Base-by-base conservation (phyloP, 1,139 yeast species). In the Blastobotrys arbuscula region DNA sequence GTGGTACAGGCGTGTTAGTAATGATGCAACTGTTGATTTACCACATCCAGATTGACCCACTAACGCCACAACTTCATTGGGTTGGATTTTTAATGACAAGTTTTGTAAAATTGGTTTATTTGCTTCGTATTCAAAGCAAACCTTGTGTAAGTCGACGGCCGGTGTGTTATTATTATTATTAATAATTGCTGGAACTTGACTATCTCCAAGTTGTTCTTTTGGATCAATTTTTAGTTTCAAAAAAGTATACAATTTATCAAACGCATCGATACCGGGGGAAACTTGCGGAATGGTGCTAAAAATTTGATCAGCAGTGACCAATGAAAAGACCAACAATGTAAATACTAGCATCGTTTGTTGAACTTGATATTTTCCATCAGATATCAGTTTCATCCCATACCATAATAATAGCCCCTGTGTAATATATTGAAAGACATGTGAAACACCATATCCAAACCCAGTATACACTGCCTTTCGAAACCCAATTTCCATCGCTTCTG, bases 11-110 rank as follows among this genome's bases (percentile, higher is more conserved):
- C 94, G 73, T 42, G 86, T 66, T 15, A 89, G 66, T 45, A 89
- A 66, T 2, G 83, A 74, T 0, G 88, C 82, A 16, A 89, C 73
- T 0, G 96, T 88, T 1, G 95, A 84, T 61, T 89, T 89, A 15
- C 97, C 97, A 51, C 87, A 79, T 0, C 97, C 97, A 8, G 95
- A 84, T 0, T 94, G 89, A 0, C 97, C 97, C 13, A 84, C 90
- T 46, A 90, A 75, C 60, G 96, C 89, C 6, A 90, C 79, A 47
- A 84, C 81, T 47, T 87, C 83, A 13, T 86, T 83, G 1, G 81
- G 72, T 1, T 71, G 63, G 30, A 88, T 74, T 3, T 64, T 67
- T 45, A 85, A 75, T 15, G 55, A 54, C 28, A 66, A 51, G 19
- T 35, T 24, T n/a, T 13, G n/a, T 16, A 42, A 20, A 16, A 24